Evolutionary conservation across 2,329 filamentous ascomycete species (phyloP), one percentile per base, ranked within the genome.

Genomic region (Colletotrichum simmondsii): DNA sequence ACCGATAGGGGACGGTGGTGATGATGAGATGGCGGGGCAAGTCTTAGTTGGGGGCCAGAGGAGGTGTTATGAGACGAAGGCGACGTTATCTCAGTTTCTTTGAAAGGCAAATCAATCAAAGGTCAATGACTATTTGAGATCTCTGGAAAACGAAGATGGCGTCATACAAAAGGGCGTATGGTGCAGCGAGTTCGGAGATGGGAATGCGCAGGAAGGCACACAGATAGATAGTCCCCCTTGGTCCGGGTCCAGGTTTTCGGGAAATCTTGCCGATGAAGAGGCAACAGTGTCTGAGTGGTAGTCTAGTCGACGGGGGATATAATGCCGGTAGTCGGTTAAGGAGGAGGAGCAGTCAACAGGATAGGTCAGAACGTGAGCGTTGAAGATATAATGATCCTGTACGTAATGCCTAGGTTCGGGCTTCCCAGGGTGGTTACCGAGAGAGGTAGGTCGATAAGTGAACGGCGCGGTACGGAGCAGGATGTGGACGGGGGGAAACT

Each of bases 371-470:
- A n/a, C n/a, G 3, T 42, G 37, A 19, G 28, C 8, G 49, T 24
- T 19, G 24, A 42, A 58, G 19, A 30, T 22, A 37, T 16, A 22
- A 32, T 59, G 53, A 30, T 46, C 42, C 54, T 57, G 66, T 70
- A 70, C 66, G 70, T 72, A 72, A 61, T 61, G 56, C 66, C 60
- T 14, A 62, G 66, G 66, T 37, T 42, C 14, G 6, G 37, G 37
- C 14, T 16, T 19, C 37, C 37, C 14, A 30, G 54, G 53, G 22
- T 30, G 42, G 19, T 71, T 53, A 42, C 66, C 71, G 10, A 65
- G 66, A 56, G 26, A 35, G 71, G 71, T 65, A 73, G 61, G 66
- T 71, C 71, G 71, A 61, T 70, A 58, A 46, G 68, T 64, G 7
- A 56, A 56, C 7, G 57, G 52, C 32, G 52, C 32, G 52, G 52